Evolutionary conservation across 129 eudicot genomes (phyloP), one percentile per base, ranked within the genome.

Genomic region (Heracleum sosnowskyi): DNA sequence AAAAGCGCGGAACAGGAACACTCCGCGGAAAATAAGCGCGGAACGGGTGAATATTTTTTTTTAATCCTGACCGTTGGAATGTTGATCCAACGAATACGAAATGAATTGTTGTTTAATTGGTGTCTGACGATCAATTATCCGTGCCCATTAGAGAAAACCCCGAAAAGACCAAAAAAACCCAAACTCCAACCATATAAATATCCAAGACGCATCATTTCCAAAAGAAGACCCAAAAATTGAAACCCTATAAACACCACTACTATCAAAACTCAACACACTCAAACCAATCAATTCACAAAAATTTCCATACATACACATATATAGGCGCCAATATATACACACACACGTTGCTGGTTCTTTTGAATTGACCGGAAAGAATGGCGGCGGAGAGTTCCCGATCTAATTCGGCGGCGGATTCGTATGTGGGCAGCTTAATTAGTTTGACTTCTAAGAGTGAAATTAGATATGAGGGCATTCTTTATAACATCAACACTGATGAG

Each of bases 361-460:
- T 10, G 62, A 31, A 12, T 26, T 44, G 36, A 39, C 60, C 60
- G 63, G 47, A 17, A 29, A 33, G 28, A 36, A 89, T 89, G 97
- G 93, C 96, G 85, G 88, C 86, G 47, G 96, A 92, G 84, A 46
- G 80, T 84, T 88, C 95, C 69, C 87, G 91, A 88, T 83, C 94
- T 77, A 85, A 83, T 81, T 89, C 96, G 31, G 76, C 96, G 69
- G 96, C 96, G 47, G 93, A 92, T 86, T 87, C 96, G 39, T 90
- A 92, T 83, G 87, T 92, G 78, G 97, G 97, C 34, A 90, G 98
- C 80, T 80, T 87, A 82, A 90, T 93, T 78, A 93, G 93, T 78
- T 80, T 93, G 82, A 93, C 93, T 0, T 90, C 98, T 37, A 93
- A 90, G 81, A 90, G 96, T 72, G 98, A 90, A 86, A 93, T 93